Conservation (phyloP, 768 basidiomycete species). For the Mycena indigotica region DNA sequence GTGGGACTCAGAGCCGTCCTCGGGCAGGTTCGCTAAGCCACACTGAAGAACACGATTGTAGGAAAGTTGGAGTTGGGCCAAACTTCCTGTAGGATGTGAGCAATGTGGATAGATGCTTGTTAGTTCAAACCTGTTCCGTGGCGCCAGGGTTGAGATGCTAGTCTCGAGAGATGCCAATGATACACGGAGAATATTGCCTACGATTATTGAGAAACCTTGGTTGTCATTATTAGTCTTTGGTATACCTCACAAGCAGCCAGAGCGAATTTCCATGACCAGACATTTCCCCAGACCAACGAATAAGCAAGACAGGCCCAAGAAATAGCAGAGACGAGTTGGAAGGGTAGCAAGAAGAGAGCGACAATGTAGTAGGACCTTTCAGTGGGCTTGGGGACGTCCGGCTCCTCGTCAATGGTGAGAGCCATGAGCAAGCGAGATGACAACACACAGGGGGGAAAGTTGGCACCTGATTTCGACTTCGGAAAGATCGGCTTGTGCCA, state of each 20-base stretch:
- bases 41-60: constrained; percentile 65
- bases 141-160: constrained; percentile 50
- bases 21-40: constrained; percentile 60
- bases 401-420: constrained; percentile 43
- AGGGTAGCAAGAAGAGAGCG: constrained; percentile 58
- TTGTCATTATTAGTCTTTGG: too few species aligned
- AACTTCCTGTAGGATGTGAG: constrained; percentile 24
- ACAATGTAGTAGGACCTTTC: constrained; percentile 59
- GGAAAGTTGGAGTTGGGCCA: constrained; percentile 58
- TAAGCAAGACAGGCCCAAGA: constrained; percentile 67
- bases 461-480: background rate
- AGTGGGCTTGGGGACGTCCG: constrained; percentile 40
- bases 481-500: background rate
- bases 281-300: constrained; percentile 44
- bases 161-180: constrained; percentile 51
- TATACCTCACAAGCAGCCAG: constrained; percentile 62
- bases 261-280: constrained; percentile 50
- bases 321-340: constrained; percentile 64
- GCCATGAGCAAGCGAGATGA: constrained; percentile 22
- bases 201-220: constrained; percentile 4
- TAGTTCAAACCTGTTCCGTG: constrained; percentile 36
- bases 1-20: constrained; percentile 51
- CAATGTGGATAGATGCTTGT: background rate
- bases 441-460: background rate
- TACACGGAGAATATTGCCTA: constrained; percentile 75